A percentile compares a stretch with the other conserved stretches of the same genome.
Conservation (phyloP, 1,284 basidiomycete species). For the Lentinula novae-zelandiae region DNA sequence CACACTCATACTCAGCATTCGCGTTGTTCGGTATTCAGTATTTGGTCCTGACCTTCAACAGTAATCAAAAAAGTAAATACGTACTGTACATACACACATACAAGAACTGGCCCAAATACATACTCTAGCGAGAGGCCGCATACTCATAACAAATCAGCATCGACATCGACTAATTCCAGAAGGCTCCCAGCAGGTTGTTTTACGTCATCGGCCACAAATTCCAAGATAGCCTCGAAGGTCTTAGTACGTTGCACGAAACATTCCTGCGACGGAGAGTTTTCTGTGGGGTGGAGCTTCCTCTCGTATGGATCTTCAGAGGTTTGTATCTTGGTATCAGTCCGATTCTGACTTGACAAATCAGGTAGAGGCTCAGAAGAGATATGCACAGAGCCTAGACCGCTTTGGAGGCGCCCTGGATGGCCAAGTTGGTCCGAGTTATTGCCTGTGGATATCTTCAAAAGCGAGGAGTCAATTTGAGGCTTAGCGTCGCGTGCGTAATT, state of each 20-base stretch:
- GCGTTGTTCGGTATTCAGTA: background rate
- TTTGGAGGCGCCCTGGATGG: background rate
- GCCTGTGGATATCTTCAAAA: background rate
- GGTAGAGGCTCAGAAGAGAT: no score
- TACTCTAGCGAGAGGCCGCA: background rate
- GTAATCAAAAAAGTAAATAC: background rate
- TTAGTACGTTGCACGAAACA: slow-evolving; percentile 59
- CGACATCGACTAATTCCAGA: slow-evolving; percentile 45
- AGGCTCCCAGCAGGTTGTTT: slow-evolving; percentile 62
- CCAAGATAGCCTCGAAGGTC: slow-evolving; percentile 64
- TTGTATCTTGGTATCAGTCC: slow-evolving; percentile 20
- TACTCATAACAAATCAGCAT: slow-evolving; percentile 18
- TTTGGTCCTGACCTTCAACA: background rate
- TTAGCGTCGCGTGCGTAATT: no score
- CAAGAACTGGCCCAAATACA: background rate
- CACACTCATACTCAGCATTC: background rate
- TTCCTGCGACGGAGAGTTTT: slow-evolving; percentile 28
- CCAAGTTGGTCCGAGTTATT: background rate
- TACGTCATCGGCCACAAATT: slow-evolving; percentile 54
- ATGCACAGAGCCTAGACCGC: background rate
- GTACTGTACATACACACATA: background rate
- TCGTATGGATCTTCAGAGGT: slow-evolving; percentile 38
- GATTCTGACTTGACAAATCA: background rate
- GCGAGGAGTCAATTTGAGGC: background rate
- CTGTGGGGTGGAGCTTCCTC: slow-evolving; percentile 17